Evolutionary conservation across 2,329 filamentous ascomycete species (phyloP), one percentile per base, ranked within the genome.

Genomic region (Coccinonectria pachysandricola): DNA sequence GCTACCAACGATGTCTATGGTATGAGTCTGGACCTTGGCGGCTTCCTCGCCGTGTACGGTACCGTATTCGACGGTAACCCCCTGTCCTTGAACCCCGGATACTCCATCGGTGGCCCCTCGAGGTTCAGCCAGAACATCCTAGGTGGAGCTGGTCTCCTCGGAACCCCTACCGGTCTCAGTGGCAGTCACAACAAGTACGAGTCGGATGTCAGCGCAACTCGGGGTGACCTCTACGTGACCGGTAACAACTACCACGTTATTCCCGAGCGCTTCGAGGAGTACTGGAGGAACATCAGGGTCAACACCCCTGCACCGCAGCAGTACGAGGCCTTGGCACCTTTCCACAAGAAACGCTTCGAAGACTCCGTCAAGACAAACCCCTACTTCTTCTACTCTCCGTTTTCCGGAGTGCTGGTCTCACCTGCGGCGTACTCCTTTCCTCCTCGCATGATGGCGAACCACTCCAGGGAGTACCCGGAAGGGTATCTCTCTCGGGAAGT

Each of bases 121-220:
- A 34, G 44, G 7, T 42, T 48, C 13, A 49, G 54, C 7, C 50
- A 56, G 26, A 62, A 62, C 25, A 45, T 64, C 3, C 45, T 67
- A 1, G 48, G 53, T 12, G 64, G 65, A 2, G 28, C 20, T 2
- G 33, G 34, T 3, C 8, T 36, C 2, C 33, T 36, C 25, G n/a
- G n/a, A n/a, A n/a, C n/a, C n/a, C n/a, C n/a, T n/a, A n/a, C n/a
- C 11, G 37, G 38, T 4, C 52, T 71, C 3, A 54, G 54, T 10
- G 62, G 62, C 11, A 61, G 61, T 3, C 69, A 74, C 42, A 71
- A 71, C 41, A 64, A 63, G 32, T 64, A 68, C 36, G 68, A 73
- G 48, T 50, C 58, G 1, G 68, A 73, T 45, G 62, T 52, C 1
- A 70, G 65, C 21, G 53, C 59, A 19, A 68, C 65, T 0, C 56